Evolutionary conservation across 495 filamentous ascomycete species (phyloP), one percentile per base, ranked within the genome.

Genomic region (Penicillium simplicissimum): DNA sequence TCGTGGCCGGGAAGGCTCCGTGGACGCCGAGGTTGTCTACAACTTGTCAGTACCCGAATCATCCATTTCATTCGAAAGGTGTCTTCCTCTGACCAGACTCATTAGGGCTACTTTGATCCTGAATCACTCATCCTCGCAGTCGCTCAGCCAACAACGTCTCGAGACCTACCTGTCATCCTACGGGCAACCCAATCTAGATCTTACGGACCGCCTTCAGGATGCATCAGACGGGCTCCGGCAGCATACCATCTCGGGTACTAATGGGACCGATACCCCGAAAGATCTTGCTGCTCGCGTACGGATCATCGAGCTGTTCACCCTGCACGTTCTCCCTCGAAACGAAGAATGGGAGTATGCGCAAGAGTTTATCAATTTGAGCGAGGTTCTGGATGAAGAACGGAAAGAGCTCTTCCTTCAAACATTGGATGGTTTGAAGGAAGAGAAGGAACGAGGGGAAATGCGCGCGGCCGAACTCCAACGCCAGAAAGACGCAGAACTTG

Each of bases 1-100:
- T 72, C 86, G 87, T 65, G 92, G 92, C 52, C 81, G 84, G 10
- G 94, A 97, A 71, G 93, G 91, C 8, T 89, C 90, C 60, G 91
- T 98, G 5, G 96, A 98, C 74, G 86, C 92, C 28, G 95, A 98
- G 64, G 96, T 98, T 7, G 90, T 98, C 59, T 90, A 93, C 60
- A 96, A 95, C 66, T 71, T 98, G 90, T 96, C 73, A 70, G 88
- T 80, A 14, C 34, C 28, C 55, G 58, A 10, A 43, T 17, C 3
- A 21, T 57, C 1, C 35, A n/a, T 4, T 8, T 14, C 8, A 14
- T 15, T 3, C 0, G 8, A n/a, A 13, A 49, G 14, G 8, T 1
- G 25, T 31, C 23, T 4, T 6, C 21, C 2, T 23, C 51, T 53
- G 36, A 53, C n/a, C 11, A 36, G n/a, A 21, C 11, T 35, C 34